Percentiles rank a stretch among this genome's conserved stretches.
Conservation (phyloP, 108 stramenopile species). For the Cyclotella baltica region DNA sequence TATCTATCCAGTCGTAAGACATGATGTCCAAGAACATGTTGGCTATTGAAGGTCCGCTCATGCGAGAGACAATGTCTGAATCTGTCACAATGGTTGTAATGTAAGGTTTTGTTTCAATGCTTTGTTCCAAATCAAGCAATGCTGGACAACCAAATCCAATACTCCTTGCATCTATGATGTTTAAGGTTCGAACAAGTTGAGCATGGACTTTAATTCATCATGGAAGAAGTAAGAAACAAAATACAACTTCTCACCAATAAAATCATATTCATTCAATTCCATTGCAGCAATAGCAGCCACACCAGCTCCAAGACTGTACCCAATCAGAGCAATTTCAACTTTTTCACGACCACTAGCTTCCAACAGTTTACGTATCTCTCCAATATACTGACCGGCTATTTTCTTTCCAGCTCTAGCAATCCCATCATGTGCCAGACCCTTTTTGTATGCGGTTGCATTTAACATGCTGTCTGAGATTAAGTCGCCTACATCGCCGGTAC, state of each 20-base stretch:
- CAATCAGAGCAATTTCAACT: slow-evolving; percentile 42
- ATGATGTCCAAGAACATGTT: slow-evolving; percentile 46
- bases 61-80: slow-evolving; percentile 51
- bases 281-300: slow-evolving; percentile 54
- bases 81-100: slow-evolving; percentile 57
- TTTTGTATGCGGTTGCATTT: slow-evolving; percentile 34
- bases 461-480: slow-evolving; percentile 46
- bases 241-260: too few relatives aligned
- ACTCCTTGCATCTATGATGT: slow-evolving; percentile 28
- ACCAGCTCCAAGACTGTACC: slow-evolving; percentile 55
- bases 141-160: slow-evolving; percentile 60
- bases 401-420: slow-evolving; percentile 33
- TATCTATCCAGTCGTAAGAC: slow-evolving; percentile 48
- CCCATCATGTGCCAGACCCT: slow-evolving; percentile 48
- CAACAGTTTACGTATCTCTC: slow-evolving; percentile 23
- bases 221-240: too few relatives aligned
- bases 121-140: slow-evolving; percentile 40
- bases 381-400: slow-evolving; percentile 21
- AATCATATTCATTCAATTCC: slow-evolving; percentile 42
- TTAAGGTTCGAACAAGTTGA: too few relatives aligned
- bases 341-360: not conserved
- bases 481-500: slow-evolving; percentile 47
- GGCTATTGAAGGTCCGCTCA: slow-evolving; percentile 41
- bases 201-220: too few relatives aligned
- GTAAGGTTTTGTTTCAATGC: slow-evolving; percentile 7